phyloP scores from a whole-genome alignment of 805 yeast species.

The Torulaspora delbrueckii region DNA sequence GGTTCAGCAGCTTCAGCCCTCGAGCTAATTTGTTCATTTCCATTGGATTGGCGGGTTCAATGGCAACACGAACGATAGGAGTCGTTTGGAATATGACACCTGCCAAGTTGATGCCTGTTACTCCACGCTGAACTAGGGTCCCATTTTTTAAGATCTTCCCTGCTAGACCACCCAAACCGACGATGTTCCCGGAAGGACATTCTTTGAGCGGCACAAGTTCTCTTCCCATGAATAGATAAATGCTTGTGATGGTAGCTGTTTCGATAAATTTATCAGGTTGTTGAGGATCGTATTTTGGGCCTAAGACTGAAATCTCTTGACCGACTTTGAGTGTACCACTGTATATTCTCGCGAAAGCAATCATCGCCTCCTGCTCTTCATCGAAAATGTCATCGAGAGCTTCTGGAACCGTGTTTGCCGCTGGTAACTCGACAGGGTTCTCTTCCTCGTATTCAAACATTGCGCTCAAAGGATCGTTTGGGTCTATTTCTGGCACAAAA shows the following conservation, averaged over 20 bases:
- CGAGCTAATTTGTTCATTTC: slow-evolving; percentile 68
- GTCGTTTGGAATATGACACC: slow-evolving; percentile 70
- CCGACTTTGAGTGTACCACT: slow-evolving; percentile 80
- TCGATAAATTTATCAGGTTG: slow-evolving; percentile 51
- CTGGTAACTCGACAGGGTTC: slow-evolving; percentile 45
- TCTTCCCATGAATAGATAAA: slow-evolving; percentile 87
- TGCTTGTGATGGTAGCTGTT: slow-evolving; percentile 57
- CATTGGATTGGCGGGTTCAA: slow-evolving; percentile 89
- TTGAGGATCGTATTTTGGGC: slow-evolving; percentile 80
- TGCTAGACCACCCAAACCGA: slow-evolving; percentile 88
- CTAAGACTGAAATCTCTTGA: slow-evolving; percentile 67
- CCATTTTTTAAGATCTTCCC: slow-evolving; percentile 81
- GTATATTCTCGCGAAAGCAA: slow-evolving; percentile 85
- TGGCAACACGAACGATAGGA: slow-evolving; percentile 90
- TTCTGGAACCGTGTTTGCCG: slow-evolving; percentile 41
- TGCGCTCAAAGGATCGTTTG: slow-evolving; percentile 35
- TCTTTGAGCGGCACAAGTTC: slow-evolving; percentile 70
- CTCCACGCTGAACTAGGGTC: slow-evolving; percentile 58
- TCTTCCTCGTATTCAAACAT: slow-evolving; percentile 52
- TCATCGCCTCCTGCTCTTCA: slow-evolving; percentile 56
- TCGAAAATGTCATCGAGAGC: slow-evolving; percentile 40
- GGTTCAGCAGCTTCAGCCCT: slow-evolving; percentile 73
- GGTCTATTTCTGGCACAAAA: slow-evolving; percentile 33
- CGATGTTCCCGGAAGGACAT: slow-evolving; percentile 93
- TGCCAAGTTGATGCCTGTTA: slow-evolving; percentile 69